Evolutionary conservation across 73 alveolate genomes (phyloP).

Genomic region (Paramecium primaurelia): DNA sequence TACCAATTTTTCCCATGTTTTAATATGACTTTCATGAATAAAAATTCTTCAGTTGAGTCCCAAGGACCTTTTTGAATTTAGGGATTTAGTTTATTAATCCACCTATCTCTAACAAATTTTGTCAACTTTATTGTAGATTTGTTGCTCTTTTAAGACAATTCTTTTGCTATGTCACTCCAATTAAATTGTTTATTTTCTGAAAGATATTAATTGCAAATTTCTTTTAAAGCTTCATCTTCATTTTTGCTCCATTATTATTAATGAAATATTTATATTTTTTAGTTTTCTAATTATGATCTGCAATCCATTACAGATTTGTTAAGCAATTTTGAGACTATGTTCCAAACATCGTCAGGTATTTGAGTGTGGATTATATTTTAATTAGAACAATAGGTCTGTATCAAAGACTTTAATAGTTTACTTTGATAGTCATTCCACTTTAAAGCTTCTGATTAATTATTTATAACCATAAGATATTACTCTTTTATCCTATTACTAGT

Average conservation of each 20-base stretch:
- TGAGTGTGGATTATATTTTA: background rate
- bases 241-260: background rate
- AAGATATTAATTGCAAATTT: background rate
- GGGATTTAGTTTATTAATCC: constrained; percentile 5
- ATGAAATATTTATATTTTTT: background rate
- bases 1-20: background rate
- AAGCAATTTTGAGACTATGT: background rate
- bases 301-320: background rate
- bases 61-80: constrained; percentile 9
- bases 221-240: background rate
- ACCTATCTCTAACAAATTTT: background rate
- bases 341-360: background rate
- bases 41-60: background rate
- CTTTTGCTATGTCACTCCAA: constrained; percentile 1
- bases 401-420: background rate
- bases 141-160: background rate
- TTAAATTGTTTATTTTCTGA: background rate
- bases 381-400: background rate
- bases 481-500: background rate
- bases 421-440: background rate
- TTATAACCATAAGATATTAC: background rate
- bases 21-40: background rate
- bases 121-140: background rate
- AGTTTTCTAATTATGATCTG: background rate
- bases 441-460: background rate